Evolutionary conservation across 129 eudicot genomes (phyloP), one percentile per base, ranked within the genome.

Genomic region (Calendula officinalis): DNA sequence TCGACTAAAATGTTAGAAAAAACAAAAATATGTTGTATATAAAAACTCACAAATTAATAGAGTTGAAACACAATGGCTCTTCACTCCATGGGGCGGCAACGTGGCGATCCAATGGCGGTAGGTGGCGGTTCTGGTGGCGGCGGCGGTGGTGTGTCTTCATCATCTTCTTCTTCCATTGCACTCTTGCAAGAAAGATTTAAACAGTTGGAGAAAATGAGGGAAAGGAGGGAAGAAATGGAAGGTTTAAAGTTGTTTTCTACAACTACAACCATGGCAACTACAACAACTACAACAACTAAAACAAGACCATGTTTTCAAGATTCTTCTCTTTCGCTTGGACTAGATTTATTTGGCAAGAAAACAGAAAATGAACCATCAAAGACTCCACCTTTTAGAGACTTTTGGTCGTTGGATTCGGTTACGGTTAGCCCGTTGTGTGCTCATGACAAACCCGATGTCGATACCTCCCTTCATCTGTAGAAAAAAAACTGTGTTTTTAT

Each of bases 401-500:
- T 69, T 13, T 64, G 76, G 82, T 73, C 74, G 33, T 58, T 60
- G 67, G 66, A 37, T 68, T 68, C 78, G 53, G 60, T 71, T 47
- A 9, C 68, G 5, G 71, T 68, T 64, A 64, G 67, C 34, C 46
- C 62, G 6, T 67, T 71, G 15, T 63, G 50, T 35, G 17, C 36
- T 46, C 51, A 48, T 30, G 81, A 69, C 36, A 77, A 72, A 35
- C 59, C 56, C 36, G 81, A 77, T 46, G 89, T 78, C 30, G 90
- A 84, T 77, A 84, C 86, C 11, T 74, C 90, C 56, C 83, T 84
- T 77, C 90, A 69, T 80, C 73, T 84, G 74, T 84, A 84, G 67
- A 74, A 41, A 73, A 59, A 37, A 27, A 32, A 7, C 10, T 11
- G 34, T 56, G 12, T 50, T 39, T 41, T 14, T 62, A 27, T 36